These are phyloP conservation scores for Artemisia argyi DNA, from an alignment of 129 eudicot species.

Conservation along the genomic window DNA sequence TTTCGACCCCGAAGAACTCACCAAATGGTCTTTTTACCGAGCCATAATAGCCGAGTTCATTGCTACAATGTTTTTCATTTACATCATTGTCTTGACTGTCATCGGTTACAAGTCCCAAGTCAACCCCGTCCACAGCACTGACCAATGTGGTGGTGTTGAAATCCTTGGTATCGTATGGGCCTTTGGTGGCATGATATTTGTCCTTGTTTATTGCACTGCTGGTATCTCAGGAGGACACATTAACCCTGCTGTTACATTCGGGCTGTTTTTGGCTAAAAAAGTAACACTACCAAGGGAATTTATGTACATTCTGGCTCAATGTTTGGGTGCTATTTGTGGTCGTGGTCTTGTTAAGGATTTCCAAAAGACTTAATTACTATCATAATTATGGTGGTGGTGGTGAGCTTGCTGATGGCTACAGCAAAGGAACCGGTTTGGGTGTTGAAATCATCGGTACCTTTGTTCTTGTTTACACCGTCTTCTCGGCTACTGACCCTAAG, in stretches of 20 bases:
- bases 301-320: not conserved
- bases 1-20: not conserved
- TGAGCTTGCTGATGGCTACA: not conserved
- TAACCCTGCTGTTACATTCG: not conserved
- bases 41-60: slow-evolving; percentile 20
- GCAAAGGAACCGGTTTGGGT: slow-evolving; percentile 48
- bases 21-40: slow-evolving; percentile 7
- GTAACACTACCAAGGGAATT: too few relatives aligned
- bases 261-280: too few relatives aligned
- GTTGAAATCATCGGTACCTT: slow-evolving; percentile 71
- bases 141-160: not conserved
- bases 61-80: slow-evolving; percentile 10
- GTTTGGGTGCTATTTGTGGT: too few relatives aligned
- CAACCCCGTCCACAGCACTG: not conserved
- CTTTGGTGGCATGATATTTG: not conserved
- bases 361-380: not conserved
- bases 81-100: not conserved
- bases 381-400: not conserved
- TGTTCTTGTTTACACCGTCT: slow-evolving; percentile 64
- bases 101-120: slow-evolving; percentile 1
- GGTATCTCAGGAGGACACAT: not conserved
- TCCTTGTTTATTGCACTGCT: not conserved
- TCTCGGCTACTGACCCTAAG: slow-evolving; percentile 73
- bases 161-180: slow-evolving; percentile 1
- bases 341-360: not conserved